A percentile compares a stretch with the other conserved stretches of the same genome.
Evolutionary conservation across 768 basidiomycete genomes (phyloP).

Genomic region (Lentinula lateritia): DNA sequence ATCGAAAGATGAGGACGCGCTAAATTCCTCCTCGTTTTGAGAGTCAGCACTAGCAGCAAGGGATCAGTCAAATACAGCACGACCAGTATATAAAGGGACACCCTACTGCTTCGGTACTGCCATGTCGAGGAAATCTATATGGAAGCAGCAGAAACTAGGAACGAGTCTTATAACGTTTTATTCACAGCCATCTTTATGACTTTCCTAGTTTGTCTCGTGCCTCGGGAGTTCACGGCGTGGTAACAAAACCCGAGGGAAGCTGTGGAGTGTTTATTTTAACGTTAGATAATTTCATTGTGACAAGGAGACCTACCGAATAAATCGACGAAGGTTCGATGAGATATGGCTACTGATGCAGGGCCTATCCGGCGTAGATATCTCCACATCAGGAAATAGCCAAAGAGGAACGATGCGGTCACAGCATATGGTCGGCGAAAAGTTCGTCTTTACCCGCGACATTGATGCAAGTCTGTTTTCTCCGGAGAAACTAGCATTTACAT

Average conservation of each 20-base stretch:
- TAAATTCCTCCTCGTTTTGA: background rate
- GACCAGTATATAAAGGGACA: background rate
- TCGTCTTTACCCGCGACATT: slow-evolving; percentile 3
- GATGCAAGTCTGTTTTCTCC: background rate
- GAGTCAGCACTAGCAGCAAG: background rate
- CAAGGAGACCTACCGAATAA: slow-evolving; percentile 4
- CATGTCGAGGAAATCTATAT: slow-evolving; percentile 4
- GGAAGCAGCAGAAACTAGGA: slow-evolving; percentile 3
- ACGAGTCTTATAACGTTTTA: slow-evolving; percentile 6
- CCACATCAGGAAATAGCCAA: background rate
- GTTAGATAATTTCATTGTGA: slow-evolving; percentile 6
- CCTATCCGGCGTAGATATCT: background rate
- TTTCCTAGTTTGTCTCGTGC: slow-evolving; percentile 6
- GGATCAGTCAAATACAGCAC: background rate
- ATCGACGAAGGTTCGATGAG: background rate
- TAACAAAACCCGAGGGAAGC: slow-evolving; percentile 5
- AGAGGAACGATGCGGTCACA: background rate
- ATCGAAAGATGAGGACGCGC: background rate
- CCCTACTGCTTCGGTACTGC: slow-evolving; percentile 7
- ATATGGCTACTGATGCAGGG: background rate
- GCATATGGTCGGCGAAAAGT: slow-evolving; percentile 1
- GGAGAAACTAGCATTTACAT: background rate
- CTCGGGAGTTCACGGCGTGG: slow-evolving; percentile 5
- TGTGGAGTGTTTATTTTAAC: slow-evolving; percentile 8
- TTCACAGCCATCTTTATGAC: slow-evolving; percentile 9